A percentile compares a stretch with the other conserved stretches of the same genome.
phyloP scores from a whole-genome alignment of 805 yeast genomes.

The Saccharomyces mikatae region DNA sequence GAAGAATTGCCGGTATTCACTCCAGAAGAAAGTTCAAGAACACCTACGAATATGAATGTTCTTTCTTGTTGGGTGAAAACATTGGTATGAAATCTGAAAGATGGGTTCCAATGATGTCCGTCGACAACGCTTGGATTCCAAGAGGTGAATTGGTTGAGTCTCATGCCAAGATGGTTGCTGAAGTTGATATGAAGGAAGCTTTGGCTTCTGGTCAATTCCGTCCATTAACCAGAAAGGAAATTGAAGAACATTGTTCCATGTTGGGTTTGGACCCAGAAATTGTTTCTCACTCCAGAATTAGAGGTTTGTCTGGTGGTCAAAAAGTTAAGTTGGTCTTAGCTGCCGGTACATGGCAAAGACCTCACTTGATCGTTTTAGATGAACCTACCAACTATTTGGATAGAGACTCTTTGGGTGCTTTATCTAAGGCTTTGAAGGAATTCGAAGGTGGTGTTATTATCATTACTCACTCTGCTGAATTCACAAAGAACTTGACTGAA shows the following conservation, averaged over 20 bases:
- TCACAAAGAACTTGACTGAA: constrained; percentile 98
- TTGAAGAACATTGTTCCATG: constrained; percentile 97
- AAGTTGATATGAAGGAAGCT: constrained; percentile 99
- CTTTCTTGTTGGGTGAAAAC: constrained; percentile 96
- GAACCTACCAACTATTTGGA: constrained; percentile 99
- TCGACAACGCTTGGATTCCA: constrained; percentile 99
- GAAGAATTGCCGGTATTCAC: constrained; percentile 91
- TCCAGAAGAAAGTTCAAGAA: constrained; percentile 99
- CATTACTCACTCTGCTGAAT: constrained; percentile 99
- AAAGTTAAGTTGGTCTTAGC: constrained; percentile 99
- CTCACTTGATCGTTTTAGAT: constrained; percentile 97
- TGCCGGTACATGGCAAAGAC: constrained; percentile 99
- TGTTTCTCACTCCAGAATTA: constrained; percentile 98
- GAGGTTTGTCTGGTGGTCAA: constrained; percentile 99
- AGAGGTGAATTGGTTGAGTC: constrained; percentile 97
- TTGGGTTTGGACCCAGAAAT: constrained; percentile 98
- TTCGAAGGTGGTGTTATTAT: constrained; percentile 99
- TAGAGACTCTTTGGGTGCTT: constrained; percentile 98
- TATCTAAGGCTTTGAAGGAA: constrained; percentile 96
- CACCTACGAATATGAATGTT: constrained; percentile 99
- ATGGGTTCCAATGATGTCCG: constrained; percentile 99
- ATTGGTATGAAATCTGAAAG: constrained; percentile 97
- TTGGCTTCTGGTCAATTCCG: constrained; percentile 99
- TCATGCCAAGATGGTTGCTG: constrained; percentile 98
- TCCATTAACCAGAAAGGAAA: constrained; percentile 99